phyloP scores from a whole-genome alignment of 2,329 filamentous ascomycete species.

The Phoma herbarum region DNA sequence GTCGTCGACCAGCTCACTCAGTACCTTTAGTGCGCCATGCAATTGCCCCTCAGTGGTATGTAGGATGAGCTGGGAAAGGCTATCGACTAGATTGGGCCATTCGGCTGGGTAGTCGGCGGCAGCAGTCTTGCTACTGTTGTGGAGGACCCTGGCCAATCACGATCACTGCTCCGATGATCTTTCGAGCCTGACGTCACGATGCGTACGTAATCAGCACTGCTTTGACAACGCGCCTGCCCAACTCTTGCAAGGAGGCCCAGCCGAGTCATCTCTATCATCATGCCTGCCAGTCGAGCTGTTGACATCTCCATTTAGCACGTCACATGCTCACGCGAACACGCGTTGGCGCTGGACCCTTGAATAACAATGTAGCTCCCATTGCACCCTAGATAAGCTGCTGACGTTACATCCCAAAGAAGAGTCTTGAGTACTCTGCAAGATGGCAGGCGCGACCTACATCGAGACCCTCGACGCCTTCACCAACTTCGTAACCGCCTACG shows the following conservation, averaged over 20 bases:
- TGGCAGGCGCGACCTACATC: conserved; percentile 39
- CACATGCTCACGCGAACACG: conserved; percentile 15
- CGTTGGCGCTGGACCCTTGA: conserved; percentile 12
- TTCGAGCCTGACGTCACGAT: conserved; percentile 6
- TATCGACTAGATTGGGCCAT: conserved; percentile 89
- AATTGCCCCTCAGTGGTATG: conserved; percentile 79
- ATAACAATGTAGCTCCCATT: not conserved
- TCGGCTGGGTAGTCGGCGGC: conserved; percentile 91
- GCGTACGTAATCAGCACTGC: not conserved
- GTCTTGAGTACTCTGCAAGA: not conserved
- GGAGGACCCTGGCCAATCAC: conserved; percentile 11
- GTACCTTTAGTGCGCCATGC: conserved; percentile 87
- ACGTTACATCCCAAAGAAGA: too few species aligned
- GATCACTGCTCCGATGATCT: conserved; percentile 8
- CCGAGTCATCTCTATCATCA: not conserved
- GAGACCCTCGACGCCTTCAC: conserved; percentile 73
- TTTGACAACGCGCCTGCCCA: conserved; percentile 7
- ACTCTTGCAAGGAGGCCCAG: not conserved
- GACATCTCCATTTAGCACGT: not conserved
- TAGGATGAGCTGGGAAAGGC: conserved; percentile 79
- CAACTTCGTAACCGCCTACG: too few species aligned
- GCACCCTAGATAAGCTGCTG: too few species aligned
- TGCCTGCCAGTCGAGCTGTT: not conserved
- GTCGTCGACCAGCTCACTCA: conserved; percentile 90
- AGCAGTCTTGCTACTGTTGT: conserved; percentile 79